These are phyloP conservation scores for Usnea hakonensis DNA, from an alignment of 495 filamentous ascomycete genomes.

Conservation along the genomic window DNA sequence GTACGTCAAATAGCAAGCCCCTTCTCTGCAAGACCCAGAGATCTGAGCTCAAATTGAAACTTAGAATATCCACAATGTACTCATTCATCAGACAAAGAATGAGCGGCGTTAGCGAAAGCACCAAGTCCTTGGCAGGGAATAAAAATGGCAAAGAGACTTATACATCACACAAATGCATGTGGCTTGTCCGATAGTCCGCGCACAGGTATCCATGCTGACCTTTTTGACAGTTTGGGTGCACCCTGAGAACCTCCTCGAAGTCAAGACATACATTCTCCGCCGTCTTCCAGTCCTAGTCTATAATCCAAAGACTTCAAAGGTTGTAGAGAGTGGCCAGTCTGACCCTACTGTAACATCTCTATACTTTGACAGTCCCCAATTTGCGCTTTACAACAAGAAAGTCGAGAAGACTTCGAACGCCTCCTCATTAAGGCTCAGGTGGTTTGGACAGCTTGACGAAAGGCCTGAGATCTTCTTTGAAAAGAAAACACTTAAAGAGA, in stretches of 20 bases:
- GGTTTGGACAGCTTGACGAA: slow-evolving; percentile 78
- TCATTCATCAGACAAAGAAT: slow-evolving; percentile 81
- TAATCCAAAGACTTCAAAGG: slow-evolving; percentile 73
- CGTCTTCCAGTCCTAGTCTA: slow-evolving; percentile 87
- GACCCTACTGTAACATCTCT: slow-evolving; percentile 91
- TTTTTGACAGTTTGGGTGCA: slow-evolving; percentile 74
- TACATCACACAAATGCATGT: slow-evolving; percentile 78
- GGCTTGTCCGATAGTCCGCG: slow-evolving; percentile 47
- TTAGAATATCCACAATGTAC: slow-evolving; percentile 85
- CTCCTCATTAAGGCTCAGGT: slow-evolving; percentile 76
- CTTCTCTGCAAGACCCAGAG: background rate
- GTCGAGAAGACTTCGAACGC: slow-evolving; percentile 69
- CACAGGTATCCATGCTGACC: slow-evolving; percentile 49
- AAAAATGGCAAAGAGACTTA: slow-evolving; percentile 57
- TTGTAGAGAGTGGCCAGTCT: slow-evolving; percentile 62
- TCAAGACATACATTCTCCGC: slow-evolving; percentile 88
- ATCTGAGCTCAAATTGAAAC: background rate
- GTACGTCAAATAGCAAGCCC: slow-evolving; percentile 19
- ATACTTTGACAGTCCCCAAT: slow-evolving; percentile 86
- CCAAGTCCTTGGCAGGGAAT: slow-evolving; percentile 34
- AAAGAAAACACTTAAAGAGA: slow-evolving; percentile 76
- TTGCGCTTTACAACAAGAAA: slow-evolving; percentile 79
- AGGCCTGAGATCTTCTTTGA: slow-evolving; percentile 75
- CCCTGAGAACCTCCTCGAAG: slow-evolving; percentile 85
- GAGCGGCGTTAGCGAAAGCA: slow-evolving; percentile 44